Base-by-base conservation (phyloP, 2,329 filamentous ascomycete genomes). In the Microthyrium microscopicum region DNA sequence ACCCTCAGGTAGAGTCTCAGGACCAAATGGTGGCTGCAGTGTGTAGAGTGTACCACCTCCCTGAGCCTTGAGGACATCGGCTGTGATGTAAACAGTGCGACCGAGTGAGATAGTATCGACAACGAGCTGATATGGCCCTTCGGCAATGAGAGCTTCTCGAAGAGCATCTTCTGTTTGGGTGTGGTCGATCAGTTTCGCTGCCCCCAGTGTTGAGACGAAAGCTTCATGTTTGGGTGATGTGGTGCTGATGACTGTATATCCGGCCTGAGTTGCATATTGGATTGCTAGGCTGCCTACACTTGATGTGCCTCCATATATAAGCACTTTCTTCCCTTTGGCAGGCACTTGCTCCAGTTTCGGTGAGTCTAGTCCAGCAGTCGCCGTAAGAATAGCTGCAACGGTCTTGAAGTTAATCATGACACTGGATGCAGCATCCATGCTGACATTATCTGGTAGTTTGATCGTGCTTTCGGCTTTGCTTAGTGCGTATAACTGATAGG, bases 171-270 rank as follows among this genome's bases (percentile, higher is more conserved):
- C 25, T 9, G 37, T n/a, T n/a, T 43, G 39, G 1, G 40, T 31
- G 29, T 31, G 19, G 15, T 31, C 18, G 18, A 31, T 8, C 6
- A 31, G 8, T 20, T 6, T 8, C 21, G 15, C 15, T 22, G 29
- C 9, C 12, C 29, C 29, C 9, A 22, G 16, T 7, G 6, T 7
- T 20, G 43, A 39, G n/a, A 55, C 50, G 21, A 44, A 44, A n/a
- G 42, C 44, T 20, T 38, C 34, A 37, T 56, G 47, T 20, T 41
- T 38, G 0, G 46, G 40, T 3, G 50, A 53, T 2, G 51, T 44
- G 9, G 53, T 57, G 4, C 51, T 51, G 24, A 54, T 35, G 25
- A 55, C 52, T 1, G 45, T 42, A 35, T 52, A 53, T 7, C 52
- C 50, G 9, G 45, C 44, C 15, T 42, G 37, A 2, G 33, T 36